Evolutionary conservation across 805 yeast species (phyloP), one percentile per base, ranked within the genome.

Genomic region (Spathaspora girioi): DNA sequence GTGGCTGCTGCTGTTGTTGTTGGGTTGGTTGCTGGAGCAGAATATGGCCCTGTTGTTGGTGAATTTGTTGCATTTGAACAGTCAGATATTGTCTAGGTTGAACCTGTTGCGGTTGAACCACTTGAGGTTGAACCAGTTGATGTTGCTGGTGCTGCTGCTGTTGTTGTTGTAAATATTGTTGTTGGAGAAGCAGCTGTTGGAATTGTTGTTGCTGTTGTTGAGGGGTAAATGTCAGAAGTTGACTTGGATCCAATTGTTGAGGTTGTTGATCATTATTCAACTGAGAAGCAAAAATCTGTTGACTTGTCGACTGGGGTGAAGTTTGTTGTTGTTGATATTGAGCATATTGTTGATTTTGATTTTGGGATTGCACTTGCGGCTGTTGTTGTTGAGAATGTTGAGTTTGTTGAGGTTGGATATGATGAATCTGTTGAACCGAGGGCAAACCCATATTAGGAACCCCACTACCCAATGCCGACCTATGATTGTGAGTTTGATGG

Each of bases 231-330:
- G 47, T 50, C 45, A 50, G 55, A 9, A 51, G 52, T 35, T 54
- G 53, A 19, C 48, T 56, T 38, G 57, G 62, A 43, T 50, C 56
- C 50, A 56, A 54, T 32, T 52, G 59, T 44, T 51, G 56, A 15
- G 43, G 51, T 45, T 52, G 57, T 10, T 42, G 44, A 14, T 32
- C 51, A 23, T 42, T 42, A 15, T 8, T 52, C 26, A 49, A 20
- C 32, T 46, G 53, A 23, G 38, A 23, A 15, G 46, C 40, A 17
- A 35, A 50, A 8, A 50, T 50, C 23, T 50, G 53, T 17, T 44
- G 51, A 3, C 42, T 43, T 12, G 46, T 45, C 14, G 50, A 48
- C 23, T 50, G 55, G n/a, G 49, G 55, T 23, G 51, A 58, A 15
- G 23, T 51, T 44, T 43, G 54, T 42, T 26, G 53, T 29, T 51